phyloP scores from a whole-genome alignment of 257 asterid species.

The Capsicum chinense region DNA sequence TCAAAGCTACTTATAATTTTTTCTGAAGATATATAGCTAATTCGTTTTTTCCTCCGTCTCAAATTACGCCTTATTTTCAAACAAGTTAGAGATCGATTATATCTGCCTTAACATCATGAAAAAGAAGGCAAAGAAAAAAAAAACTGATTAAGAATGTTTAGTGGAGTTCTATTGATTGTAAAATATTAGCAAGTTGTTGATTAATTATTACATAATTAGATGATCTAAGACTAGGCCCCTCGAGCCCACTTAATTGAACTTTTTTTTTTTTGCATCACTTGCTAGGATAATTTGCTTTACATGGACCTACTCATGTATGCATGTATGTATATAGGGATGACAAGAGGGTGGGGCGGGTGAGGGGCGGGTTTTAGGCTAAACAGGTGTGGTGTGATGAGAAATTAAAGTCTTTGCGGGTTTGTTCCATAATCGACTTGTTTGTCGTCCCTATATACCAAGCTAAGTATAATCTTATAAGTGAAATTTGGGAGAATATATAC shows the following conservation, averaged over 20 bases:
- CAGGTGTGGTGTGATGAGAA: no score
- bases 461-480: no score
- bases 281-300: constrained; percentile 5
- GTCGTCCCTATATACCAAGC: no score
- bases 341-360: no score
- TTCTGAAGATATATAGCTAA: no score
- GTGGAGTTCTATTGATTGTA: background rate
- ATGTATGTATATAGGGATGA: background rate
- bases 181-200: background rate
- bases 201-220: background rate
- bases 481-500: no score
- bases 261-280: background rate
- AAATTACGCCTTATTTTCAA: background rate
- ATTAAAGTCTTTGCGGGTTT: no score
- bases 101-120: background rate
- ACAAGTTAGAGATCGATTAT: background rate
- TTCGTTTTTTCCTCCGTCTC: background rate
- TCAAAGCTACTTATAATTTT: background rate
- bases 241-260: background rate
- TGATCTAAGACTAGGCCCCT: constrained; percentile 1
- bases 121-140: background rate
- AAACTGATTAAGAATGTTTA: constrained; percentile 7
- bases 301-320: background rate
- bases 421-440: no score
- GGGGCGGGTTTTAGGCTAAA: no score